Evolutionary conservation across 192 early-diverging fungal species (phyloP), one percentile per base, ranked within the genome.

Genomic region (Podochytrium sp.): DNA sequence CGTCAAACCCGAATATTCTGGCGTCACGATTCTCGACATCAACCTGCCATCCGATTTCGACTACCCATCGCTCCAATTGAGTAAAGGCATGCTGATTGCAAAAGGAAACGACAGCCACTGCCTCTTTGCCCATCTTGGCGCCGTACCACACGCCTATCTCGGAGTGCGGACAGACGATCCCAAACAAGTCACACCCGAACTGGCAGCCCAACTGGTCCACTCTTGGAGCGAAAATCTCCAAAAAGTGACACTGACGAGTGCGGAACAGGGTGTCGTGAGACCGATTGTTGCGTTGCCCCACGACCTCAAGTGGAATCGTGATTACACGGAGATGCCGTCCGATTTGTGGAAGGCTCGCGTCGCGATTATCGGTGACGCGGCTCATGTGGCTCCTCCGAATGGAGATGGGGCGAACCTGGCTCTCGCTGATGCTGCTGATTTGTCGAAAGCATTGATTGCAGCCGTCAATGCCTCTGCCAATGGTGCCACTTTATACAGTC

Each of bases 1-100:
- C n/a, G 69, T 55, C 3, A 69, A 61, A 12, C 86, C 86, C 20
- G 12, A 47, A 3, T 88, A 86, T 67, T 65, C 79, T 37, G 86
- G 86, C 16, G 53, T 80, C 18, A 75, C 67, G 32, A 81, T 75
- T 35, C 30, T 81, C 39, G 86, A 88, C 57, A 65, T 77, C 3
- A 56, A 38, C 37, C 27, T 87, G 23, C 2, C 58, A 14, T 71
- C 82, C 52, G 65, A 10, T 29, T 62, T 80, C 23, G 76, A 83
- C 74, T 41, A 4, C 6, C 23, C 40, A 16, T 29, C 52, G 10
- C 10, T 12, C 4, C n/a, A 32, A 7, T 34, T 38, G 6, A 5
- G 4, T 12, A 27, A 14, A 5, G 60, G 60, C 37, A 25, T 25
- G 25, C 20, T 83, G 14, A 74, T 75, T 29, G 79, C 78, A 5